Conservation (phyloP, 2,329 filamentous ascomycete genomes). For the Aspergillus ibericus region DNA sequence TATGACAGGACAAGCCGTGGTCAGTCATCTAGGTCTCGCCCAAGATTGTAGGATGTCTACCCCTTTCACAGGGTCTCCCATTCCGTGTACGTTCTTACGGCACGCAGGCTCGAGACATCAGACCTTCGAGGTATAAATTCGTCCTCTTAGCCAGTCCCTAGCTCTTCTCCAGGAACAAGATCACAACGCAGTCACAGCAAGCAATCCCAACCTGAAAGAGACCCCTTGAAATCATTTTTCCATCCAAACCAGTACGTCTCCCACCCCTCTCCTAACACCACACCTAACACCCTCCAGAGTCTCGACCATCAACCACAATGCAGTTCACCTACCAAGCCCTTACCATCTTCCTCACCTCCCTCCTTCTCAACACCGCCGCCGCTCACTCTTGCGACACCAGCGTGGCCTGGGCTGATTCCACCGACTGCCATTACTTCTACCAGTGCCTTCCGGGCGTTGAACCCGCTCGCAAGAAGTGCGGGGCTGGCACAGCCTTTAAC, state of each 20-base stretch:
- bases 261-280: background rate
- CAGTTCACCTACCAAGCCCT: conserved; percentile 1
- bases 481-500: background rate
- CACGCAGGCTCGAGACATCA: background rate
- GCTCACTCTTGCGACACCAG: background rate
- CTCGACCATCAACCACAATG: background rate
- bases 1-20: background rate
- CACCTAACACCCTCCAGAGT: background rate
- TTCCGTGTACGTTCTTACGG: background rate
- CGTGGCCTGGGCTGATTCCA: background rate
- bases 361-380: background rate
- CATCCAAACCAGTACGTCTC: background rate
- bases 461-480: background rate
- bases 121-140: background rate
- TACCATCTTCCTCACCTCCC: background rate
- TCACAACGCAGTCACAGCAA: background rate
- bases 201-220: background rate
- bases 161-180: background rate
- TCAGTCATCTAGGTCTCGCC: too few species aligned
- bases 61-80: background rate
- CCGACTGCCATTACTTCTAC: background rate
- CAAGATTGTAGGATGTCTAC: too few species aligned
- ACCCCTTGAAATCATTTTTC: background rate
- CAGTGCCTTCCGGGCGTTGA: background rate
- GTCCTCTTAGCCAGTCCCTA: background rate